Evolutionary conservation across 148 eudicot species (phyloP).

Genomic region (Tetragonia tetragonoides): DNA sequence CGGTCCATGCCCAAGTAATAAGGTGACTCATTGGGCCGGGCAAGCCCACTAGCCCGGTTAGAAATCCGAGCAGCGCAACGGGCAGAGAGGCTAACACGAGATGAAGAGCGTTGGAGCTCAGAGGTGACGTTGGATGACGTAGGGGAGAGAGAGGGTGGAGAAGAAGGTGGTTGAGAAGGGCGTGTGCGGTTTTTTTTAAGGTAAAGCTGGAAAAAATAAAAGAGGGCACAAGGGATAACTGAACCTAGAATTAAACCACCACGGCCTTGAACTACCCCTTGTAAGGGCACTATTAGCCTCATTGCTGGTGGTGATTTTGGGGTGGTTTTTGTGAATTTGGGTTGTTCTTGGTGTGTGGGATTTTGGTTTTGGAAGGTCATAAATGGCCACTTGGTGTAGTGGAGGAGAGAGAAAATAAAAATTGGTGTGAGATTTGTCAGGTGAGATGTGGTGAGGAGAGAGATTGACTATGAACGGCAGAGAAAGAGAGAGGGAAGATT

Average conservation of each 20-base stretch:
- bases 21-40: conserved; percentile 45
- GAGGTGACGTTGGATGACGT: conserved; percentile 27
- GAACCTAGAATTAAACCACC: conserved; percentile 77
- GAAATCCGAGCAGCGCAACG: conserved; percentile 46
- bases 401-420: background rate
- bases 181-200: conserved; percentile 47
- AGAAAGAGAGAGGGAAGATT: background rate
- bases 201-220: conserved; percentile 80
- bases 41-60: conserved; percentile 44
- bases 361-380: background rate
- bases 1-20: conserved; percentile 69
- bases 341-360: background rate
- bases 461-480: conserved; percentile 1
- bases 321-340: conserved; percentile 1
- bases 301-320: conserved; percentile 33
- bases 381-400: background rate
- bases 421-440: background rate
- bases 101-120: conserved; percentile 43
- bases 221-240: conserved; percentile 72
- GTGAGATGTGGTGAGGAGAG: background rate
- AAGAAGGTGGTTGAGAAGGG: conserved; percentile 10
- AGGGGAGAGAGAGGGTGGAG: conserved; percentile 34
- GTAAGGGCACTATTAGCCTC: conserved; percentile 80
- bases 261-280: conserved; percentile 81
- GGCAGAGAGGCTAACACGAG: conserved; percentile 37